Conservation (phyloP, 2,329 filamentous ascomycete species). For the Xylogone sp. region DNA sequence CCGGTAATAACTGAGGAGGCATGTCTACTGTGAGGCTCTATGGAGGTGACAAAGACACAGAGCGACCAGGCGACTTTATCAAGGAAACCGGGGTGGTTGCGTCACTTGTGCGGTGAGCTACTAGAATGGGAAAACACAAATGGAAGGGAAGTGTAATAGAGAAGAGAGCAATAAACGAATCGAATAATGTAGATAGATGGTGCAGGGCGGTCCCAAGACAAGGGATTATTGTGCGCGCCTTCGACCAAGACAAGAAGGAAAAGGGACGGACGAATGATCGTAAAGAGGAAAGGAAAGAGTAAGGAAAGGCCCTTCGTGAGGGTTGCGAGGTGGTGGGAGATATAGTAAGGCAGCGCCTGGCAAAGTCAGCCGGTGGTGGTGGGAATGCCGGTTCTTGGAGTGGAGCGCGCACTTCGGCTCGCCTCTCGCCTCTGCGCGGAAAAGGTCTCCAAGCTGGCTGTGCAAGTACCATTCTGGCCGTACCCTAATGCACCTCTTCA, state of each 20-base stretch:
- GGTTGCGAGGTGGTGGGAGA: slow-evolving; percentile 15
- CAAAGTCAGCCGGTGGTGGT: slow-evolving; percentile 1
- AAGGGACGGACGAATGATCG: slow-evolving; percentile 54
- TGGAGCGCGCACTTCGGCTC: slow-evolving; percentile 1
- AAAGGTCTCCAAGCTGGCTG: not conserved
- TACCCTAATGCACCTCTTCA: not conserved
- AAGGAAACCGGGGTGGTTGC: not conserved
- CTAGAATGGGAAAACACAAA: not conserved
- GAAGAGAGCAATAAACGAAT: not conserved
- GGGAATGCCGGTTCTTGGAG: not conserved
- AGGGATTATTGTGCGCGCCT: slow-evolving; percentile 60
- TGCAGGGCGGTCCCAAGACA: slow-evolving; percentile 46
- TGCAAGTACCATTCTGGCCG: not conserved
- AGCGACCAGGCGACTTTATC: not conserved
- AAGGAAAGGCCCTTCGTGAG: slow-evolving; percentile 8
- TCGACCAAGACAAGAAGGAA: slow-evolving; percentile 49
- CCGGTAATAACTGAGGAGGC: slow-evolving; percentile 90
- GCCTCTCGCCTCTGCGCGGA: not conserved
- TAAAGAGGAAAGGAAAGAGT: slow-evolving; percentile 46
- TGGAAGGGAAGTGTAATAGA: not conserved
- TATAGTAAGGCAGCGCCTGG: slow-evolving; percentile 12
- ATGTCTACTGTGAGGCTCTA: slow-evolving; percentile 41
- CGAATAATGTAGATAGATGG: not conserved
- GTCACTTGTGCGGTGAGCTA: not conserved
- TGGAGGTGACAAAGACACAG: slow-evolving; percentile 11